Evolutionary conservation across 2,329 filamentous ascomycete species (phyloP), one percentile per base, ranked within the genome.

Genomic region (Fusarium pseudonygamai): DNA sequence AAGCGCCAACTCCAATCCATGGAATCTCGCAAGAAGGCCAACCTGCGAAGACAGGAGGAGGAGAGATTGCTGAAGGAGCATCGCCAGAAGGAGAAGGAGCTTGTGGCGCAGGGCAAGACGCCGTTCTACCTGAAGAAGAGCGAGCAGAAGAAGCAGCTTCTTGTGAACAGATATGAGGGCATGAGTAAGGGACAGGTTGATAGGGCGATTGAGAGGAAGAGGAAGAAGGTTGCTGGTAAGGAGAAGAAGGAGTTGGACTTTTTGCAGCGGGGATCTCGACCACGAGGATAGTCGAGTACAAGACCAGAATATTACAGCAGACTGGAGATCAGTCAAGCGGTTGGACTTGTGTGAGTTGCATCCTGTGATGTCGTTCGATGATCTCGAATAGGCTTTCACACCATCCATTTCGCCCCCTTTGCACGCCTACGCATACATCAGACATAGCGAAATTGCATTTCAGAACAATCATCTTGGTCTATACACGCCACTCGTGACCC

Each of bases 71-170:
- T 96, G 60, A 86, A 90, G 49, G 91, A 93, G 81, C 95, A 98
- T 84, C 90, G 93, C 79, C 89, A 89, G 83, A 88, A 91, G 81
- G 96, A 99, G 86, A 95, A 94, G 84, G 93, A 95, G 81, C 84
- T 93, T 69, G 91, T 98, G 58, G 91, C 91, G 77, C 90, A 97
- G 84, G 96, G 96, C 69, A 98, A 98, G 90, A 90, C 89, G 80
- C 96, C 96, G 1, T 99, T 95, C 84, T 98, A 94, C 83, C 85
- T 98, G 78, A 99, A 99, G 89, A 92, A 92, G 85, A 91, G 91
- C 79, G 96, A 98, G 84, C 90, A 96, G 86, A 97, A 96, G 91
- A 94, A 96, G 86, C 86, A 92, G 82, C 86, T 95, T 63, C 85
- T 98, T 71, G 86, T 93, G 79, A 92, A 96, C 77, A 90, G 92